Base-by-base conservation (phyloP, 768 basidiomycete species). In the Mycena alexandri region DNA sequence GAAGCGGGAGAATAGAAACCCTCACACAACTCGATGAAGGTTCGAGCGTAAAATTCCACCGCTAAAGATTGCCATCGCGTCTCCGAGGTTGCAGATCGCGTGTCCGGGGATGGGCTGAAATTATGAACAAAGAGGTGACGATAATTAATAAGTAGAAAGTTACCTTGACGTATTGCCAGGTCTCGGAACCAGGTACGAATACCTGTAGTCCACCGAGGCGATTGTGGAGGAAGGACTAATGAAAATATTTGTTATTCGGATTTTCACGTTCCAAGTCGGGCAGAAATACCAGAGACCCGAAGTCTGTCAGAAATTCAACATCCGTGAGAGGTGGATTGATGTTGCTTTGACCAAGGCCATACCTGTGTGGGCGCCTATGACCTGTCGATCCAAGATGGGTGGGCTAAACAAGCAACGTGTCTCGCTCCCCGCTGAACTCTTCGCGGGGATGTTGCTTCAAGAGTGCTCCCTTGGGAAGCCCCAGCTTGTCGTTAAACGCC, bases 11-110 rank as follows among this genome's bases (percentile, higher is more conserved):
- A 29, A 29, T 29, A 29, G 3, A 29, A 29, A 29, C 29, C 3
- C 29, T 29, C 63, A 82, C 80, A 81, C 76, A 36, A 84, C 81
- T 25, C 83, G 78, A 63, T 84, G 83, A 8, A 83, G 72, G 65
- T 81, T 83, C 16, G 82, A 84, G 33, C 79, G 76, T 38, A 85
- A 74, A 21, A 84, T 81, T 5, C 84, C 84, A 3, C 81, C 84
- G 64, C 82, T 83, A 72, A 84, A 83, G n/a, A 84, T 77, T 41
- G 80, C 75, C 56, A 85, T 64, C 7, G 84, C 79, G 61, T 85
- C 84, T 8, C 84, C 84, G 44, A 84, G 65, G 67, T 85, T 85
- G 74, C 83, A 83, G 48, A 84, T 79, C 4, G 79, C 80, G 51
- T 82, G 81, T 5, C 83, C 83, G 2, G 81, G 81, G 25, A 85